Evolutionary conservation across 2,329 filamentous ascomycete species (phyloP), one percentile per base, ranked within the genome.

Genomic region (Neophaeococcomyces aloes): DNA sequence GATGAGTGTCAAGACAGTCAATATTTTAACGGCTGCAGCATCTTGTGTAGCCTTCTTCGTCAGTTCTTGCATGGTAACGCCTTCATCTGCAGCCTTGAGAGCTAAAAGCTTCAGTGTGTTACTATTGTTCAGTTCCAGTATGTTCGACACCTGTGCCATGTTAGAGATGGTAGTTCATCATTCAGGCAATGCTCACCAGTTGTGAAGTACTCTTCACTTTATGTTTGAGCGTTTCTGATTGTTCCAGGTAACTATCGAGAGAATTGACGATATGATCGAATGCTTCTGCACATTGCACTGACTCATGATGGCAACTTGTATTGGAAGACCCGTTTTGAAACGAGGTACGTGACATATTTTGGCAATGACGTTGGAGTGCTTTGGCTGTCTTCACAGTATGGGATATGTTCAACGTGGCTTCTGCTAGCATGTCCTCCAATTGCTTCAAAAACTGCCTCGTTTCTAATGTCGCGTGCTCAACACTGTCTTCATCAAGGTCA

Each of bases 1-100:
- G 13, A 54, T 38, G 2, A 54, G 35, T 8, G 50, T 56, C 14
- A 56, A 48, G 13, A 54, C 40, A 4, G 54, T 56, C 2, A 56
- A 38, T 1, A 56, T 46, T 19, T 53, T 56, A 8, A 56, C 48
- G 3, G 50, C 50, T 4, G 45, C 47, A 10, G 50, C 51, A 42
- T 54, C 54, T n/a, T 45, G 41, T 3, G 48, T 53, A 15, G 41
- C 44, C 41, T 54, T 54, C 23, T 51, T 48, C 3, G 50, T 50
- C 1, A 56, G 40, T 3, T 32, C 29, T 2, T 45, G 38, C 42
- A 54, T 53, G 1, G 18, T 39, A 3, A 29, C 3, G 31, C 52
- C 55, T 19, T 56, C 53, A 18, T 38, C 15, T 8, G 40, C 19
- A 11, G 48, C 34, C 42, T 54, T 46, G 18, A 48, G 25, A 7